Conservation (phyloP, 352 stramenopile genomes). For the Phytophthora lateralis region DNA sequence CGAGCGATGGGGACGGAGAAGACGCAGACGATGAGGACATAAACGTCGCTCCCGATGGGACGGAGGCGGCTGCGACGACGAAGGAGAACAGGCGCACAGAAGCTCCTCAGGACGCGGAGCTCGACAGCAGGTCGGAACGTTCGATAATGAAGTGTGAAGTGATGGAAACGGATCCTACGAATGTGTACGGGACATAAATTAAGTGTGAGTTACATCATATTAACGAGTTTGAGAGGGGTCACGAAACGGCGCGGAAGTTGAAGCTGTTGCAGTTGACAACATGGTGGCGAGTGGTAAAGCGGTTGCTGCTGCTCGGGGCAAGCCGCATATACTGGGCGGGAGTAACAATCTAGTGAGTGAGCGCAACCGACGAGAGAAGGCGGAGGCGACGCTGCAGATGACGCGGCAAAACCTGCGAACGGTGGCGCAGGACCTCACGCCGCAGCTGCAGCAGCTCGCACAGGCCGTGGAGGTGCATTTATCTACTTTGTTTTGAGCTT, state of each 20-base stretch:
- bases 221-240: background rate
- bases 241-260: constrained; percentile 22
- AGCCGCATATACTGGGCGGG: constrained; percentile 60
- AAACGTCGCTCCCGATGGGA: constrained; percentile 32
- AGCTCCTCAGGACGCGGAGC: background rate
- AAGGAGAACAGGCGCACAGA: background rate
- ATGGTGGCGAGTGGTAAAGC: constrained; percentile 10
- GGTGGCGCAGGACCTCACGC: constrained; percentile 46
- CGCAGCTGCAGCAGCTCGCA: constrained; percentile 53
- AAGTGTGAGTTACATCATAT: background rate
- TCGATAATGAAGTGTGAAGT: constrained; percentile 6
- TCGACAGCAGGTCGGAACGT: constrained; percentile 27
- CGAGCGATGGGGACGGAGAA: constrained; percentile 37
- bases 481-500: background rate
- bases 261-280: constrained; percentile 1
- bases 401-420: constrained; percentile 41
- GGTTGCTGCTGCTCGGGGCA: constrained; percentile 2
- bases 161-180: constrained; percentile 6
- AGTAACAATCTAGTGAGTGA: constrained; percentile 73
- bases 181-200: background rate
- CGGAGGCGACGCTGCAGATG: constrained; percentile 49
- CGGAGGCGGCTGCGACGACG: background rate
- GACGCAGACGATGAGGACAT: constrained; percentile 41
- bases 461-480: constrained; percentile 51
- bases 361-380: constrained; percentile 59